Base-by-base conservation (phyloP, 2,329 filamentous ascomycete species). In the Sporothrix brasiliensis region DNA sequence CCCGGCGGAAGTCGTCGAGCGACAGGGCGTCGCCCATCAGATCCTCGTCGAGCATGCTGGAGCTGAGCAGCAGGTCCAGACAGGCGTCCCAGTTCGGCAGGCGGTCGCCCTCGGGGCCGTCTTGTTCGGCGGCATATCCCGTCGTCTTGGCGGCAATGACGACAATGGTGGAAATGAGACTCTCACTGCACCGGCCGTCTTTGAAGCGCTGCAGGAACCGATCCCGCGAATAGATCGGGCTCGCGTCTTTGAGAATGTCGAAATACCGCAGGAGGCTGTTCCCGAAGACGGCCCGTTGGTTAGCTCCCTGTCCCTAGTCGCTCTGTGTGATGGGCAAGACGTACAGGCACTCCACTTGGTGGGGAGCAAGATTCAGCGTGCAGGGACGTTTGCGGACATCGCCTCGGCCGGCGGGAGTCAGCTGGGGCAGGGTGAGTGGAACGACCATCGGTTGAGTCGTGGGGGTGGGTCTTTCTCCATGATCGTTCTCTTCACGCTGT, bases 21-120 rank as follows among this genome's bases (percentile, higher is more conserved):
- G 39, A 47, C 21, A 63, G 5, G 2, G 39, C 16, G 21, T 63
- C 58, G n/a, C 14, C 39, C 39, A 47, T 10, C 2, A 63, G 58
- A 6, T 63, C 39, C 10, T 63, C 58, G n/a, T 63, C n/a, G n/a
- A 63, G 58, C 11, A 63, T 30, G 58, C 58, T 63, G 13, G 58
- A 63, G 21, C 58, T 63, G 4, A 63, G 41, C 58, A 63, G 21
- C 0, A 21, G 2, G n/a, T 63, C 58, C 21, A 63, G 58, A 13
- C 58, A 47, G 58, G 58, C 58, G 30, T 63, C 58, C 58, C 58
- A 63, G 6, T 11, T 63, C 19, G 58, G 21, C 16, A 6, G 58
- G 39, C 21, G 1, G 3, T 47, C 58, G 7, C 16, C 39, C 4
- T 30, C 14, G 7, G 41, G 11, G 3, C 14, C 14, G 41, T 16